These are phyloP conservation scores for Fusarium heterosporum DNA, from an alignment of 2,329 filamentous ascomycete species.

Conservation along the genomic window DNA sequence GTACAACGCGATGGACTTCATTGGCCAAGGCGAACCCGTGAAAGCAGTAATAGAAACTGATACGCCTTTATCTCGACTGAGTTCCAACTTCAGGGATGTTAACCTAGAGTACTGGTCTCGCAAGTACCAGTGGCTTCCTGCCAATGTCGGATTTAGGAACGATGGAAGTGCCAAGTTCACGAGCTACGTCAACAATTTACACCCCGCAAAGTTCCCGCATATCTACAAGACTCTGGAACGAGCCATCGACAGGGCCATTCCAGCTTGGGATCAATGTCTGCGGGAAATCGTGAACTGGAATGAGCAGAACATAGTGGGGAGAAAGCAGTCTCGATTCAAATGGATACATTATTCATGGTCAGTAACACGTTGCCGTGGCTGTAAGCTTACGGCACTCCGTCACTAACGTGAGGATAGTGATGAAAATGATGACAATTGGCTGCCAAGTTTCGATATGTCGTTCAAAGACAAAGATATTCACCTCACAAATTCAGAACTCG, in stretches of 20 bases:
- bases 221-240: neutral
- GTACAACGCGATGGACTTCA: too few relatives aligned
- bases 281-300: neutral
- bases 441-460: neutral
- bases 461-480: slow-evolving; percentile 2
- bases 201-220: neutral
- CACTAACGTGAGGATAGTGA: neutral
- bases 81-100: too few relatives aligned
- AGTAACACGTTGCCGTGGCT: neutral
- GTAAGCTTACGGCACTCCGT: too few relatives aligned
- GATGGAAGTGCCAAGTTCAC: neutral
- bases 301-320: neutral
- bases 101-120: too few relatives aligned
- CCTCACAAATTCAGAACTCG: neutral
- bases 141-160: too few relatives aligned
- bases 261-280: slow-evolving; percentile 11
- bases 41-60: too few relatives aligned
- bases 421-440: neutral
- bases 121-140: too few relatives aligned
- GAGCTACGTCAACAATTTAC: slow-evolving; percentile 14
- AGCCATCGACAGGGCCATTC: slow-evolving; percentile 4
- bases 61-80: too few relatives aligned
- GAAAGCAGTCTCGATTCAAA: neutral
- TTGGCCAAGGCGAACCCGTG: too few relatives aligned
- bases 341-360: too few relatives aligned